phyloP scores from a whole-genome alignment of 148 eudicot genomes.

The Diospyros lotus region DNA sequence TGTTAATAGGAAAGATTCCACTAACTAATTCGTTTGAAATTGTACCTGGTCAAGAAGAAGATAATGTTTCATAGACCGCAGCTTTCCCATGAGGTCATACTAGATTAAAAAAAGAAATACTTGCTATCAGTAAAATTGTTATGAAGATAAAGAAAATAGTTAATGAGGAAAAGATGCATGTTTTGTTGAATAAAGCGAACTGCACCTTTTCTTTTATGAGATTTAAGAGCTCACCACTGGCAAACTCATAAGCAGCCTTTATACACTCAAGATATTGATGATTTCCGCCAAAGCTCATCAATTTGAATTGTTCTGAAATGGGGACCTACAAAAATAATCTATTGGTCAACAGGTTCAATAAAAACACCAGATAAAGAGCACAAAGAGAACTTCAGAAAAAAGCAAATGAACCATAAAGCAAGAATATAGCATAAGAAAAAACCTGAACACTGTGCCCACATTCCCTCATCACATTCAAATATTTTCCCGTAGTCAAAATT shows the following conservation, averaged over 20 bases:
- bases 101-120: constrained; percentile 23
- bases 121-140: not conserved
- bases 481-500: constrained; percentile 94
- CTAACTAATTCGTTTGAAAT: not conserved
- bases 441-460: constrained; percentile 98
- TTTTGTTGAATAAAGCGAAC: constrained; percentile 11
- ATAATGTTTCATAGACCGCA: constrained; percentile 90
- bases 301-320: constrained; percentile 69
- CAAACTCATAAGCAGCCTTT: constrained; percentile 91
- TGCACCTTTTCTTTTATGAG: constrained; percentile 84
- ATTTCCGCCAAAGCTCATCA: constrained; percentile 71
- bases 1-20: too few species aligned
- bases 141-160: not conserved
- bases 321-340: constrained; percentile 52
- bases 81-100: constrained; percentile 91
- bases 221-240: constrained; percentile 90
- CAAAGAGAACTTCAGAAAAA: constrained; percentile 1
- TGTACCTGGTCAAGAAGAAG: constrained; percentile 97
- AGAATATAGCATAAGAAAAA: constrained; percentile 5
- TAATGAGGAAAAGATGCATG: not conserved
- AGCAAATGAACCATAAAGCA: constrained; percentile 9
- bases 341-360: constrained; percentile 21
- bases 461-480: constrained; percentile 96
- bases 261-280: constrained; percentile 91
- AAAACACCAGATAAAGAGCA: not conserved